Conservation (phyloP, 805 yeast genomes). For the Candida stauntonica region DNA sequence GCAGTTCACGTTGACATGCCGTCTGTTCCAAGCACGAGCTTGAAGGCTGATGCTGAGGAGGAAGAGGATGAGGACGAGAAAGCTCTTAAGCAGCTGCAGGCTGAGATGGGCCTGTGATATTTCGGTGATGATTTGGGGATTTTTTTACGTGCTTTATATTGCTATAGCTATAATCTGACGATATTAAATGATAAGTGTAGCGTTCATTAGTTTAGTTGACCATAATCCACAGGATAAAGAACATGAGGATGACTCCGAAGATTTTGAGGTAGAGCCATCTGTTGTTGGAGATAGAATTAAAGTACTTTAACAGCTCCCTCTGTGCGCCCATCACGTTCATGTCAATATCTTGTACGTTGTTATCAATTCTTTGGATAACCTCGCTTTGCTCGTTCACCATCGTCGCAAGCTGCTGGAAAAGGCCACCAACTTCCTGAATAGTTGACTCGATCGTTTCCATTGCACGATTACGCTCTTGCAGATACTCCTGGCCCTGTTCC, state of each 20-base stretch:
- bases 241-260: conserved; percentile 79
- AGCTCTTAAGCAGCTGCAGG: conserved; percentile 75
- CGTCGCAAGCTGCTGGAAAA: conserved; percentile 91
- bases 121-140: neutral
- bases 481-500: conserved; percentile 71
- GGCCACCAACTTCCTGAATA: conserved; percentile 91
- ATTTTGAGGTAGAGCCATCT: conserved; percentile 89
- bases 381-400: conserved; percentile 99
- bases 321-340: conserved; percentile 92
- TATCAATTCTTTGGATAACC: conserved; percentile 90
- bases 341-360: conserved; percentile 89
- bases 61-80: conserved; percentile 80
- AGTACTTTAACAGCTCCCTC: conserved; percentile 85
- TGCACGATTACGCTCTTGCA: conserved; percentile 81
- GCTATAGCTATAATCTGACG: neutral
- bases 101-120: conserved; percentile 73
- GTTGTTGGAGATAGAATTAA: conserved; percentile 80
- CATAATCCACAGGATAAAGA: conserved; percentile 73
- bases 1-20: conserved; percentile 36
- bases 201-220: conserved; percentile 53
- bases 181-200: no score
- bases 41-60: conserved; percentile 33
- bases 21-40: conserved; percentile 38
- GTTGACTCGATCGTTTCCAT: conserved; percentile 97
- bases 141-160: neutral